phyloP scores from a whole-genome alignment of 306 rosid species.

The Oemleria cerasiformis region DNA sequence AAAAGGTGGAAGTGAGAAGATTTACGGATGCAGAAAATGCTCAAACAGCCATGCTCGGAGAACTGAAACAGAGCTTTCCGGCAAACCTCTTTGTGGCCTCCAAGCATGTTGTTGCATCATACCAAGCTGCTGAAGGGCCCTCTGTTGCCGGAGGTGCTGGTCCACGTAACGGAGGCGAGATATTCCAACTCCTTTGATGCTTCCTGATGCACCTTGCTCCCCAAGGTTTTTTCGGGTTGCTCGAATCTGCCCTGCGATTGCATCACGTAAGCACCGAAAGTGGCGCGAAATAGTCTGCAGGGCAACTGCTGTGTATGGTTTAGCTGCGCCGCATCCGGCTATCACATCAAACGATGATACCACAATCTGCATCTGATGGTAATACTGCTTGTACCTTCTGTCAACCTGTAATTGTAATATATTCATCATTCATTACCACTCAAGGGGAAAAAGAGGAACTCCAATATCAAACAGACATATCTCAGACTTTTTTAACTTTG shows the following conservation, averaged over 20 bases:
- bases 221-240: constrained; percentile 64
- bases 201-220: constrained; percentile 59
- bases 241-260: constrained; percentile 64
- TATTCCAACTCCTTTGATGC: constrained; percentile 64
- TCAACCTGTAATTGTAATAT: constrained; percentile 50
- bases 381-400: constrained; percentile 73
- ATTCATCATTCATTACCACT: constrained; percentile 2
- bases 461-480: neutral
- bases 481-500: neutral
- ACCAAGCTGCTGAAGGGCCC: constrained; percentile 82
- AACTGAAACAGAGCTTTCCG: constrained; percentile 77
- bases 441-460: neutral
- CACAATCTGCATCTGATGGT: constrained; percentile 80
- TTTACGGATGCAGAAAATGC: constrained; percentile 89
- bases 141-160: constrained; percentile 72
- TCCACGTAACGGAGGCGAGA: constrained; percentile 71
- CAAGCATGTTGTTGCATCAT: constrained; percentile 79
- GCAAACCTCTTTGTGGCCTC: constrained; percentile 85
- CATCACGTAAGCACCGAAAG: constrained; percentile 74
- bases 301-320: constrained; percentile 79
- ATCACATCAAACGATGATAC: constrained; percentile 72
- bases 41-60: constrained; percentile 89
- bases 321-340: constrained; percentile 74
- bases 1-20: constrained; percentile 21
- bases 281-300: constrained; percentile 81